A percentile compares a stretch with the other conserved stretches of the same genome.
Evolutionary conservation across 1,284 basidiomycete genomes (phyloP).

Genomic region (Irpex sp.): DNA sequence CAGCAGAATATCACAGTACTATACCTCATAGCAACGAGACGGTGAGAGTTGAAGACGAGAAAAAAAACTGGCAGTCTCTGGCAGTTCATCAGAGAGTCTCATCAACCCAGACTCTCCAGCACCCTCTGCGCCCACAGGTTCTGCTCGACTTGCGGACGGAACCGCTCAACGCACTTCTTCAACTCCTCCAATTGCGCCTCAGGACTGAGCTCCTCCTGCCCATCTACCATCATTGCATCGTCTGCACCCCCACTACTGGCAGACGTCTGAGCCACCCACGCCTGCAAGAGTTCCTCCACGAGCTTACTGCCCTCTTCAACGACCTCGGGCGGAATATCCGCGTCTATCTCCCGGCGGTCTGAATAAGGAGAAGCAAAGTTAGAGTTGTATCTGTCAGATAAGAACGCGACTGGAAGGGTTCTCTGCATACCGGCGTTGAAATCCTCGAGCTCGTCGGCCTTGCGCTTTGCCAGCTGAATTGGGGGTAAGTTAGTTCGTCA

Average conservation of each 20-base stretch:
- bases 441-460: constrained; percentile 96
- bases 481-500: background rate
- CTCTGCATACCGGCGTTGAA: constrained; percentile 57
- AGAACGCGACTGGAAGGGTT: background rate
- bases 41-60: too few relatives aligned
- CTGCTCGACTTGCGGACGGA: constrained; percentile 62
- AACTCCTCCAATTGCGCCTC: constrained; percentile 68
- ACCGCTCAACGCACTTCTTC: constrained; percentile 63
- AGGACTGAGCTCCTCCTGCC: constrained; percentile 33
- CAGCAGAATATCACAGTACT: background rate
- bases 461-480: constrained; percentile 82
- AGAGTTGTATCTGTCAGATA: background rate
- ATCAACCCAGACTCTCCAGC: constrained; percentile 30
- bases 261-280: constrained; percentile 55
- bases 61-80: too few relatives aligned
- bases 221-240: constrained; percentile 53
- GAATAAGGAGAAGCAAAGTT: background rate
- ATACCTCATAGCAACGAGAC: background rate
- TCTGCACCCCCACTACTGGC: constrained; percentile 37
- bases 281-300: constrained; percentile 75
- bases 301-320: constrained; percentile 79
- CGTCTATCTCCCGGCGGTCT: constrained; percentile 1
- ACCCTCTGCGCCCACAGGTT: constrained; percentile 78
- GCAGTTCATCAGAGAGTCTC: too few relatives aligned
- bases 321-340: constrained; percentile 39